Evolutionary conservation across 1,139 yeast species (phyloP).

Genomic region (Magnusiomyces sp.): DNA sequence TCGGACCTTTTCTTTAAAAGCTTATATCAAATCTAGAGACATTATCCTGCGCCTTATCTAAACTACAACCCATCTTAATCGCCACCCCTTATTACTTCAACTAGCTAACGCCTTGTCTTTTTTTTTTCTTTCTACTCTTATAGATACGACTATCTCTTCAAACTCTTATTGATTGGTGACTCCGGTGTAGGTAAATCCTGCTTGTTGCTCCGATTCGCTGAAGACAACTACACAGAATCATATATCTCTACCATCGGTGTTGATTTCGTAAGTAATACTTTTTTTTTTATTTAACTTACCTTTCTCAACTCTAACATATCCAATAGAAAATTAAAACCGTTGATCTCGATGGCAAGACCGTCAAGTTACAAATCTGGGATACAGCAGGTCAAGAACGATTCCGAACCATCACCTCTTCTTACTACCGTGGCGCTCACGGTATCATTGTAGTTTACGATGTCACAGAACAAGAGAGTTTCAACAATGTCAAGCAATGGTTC

Average conservation of each 20-base stretch:
- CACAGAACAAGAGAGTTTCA: constrained; percentile 95
- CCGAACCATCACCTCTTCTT: constrained; percentile 94
- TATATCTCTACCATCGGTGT: constrained; percentile 97
- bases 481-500: constrained; percentile 96
- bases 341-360: constrained; percentile 93
- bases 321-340: constrained; percentile 78
- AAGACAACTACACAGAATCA: constrained; percentile 94
- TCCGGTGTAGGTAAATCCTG: constrained; percentile 98
- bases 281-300: not conserved
- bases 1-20: no score
- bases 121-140: no score
- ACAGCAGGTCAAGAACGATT: constrained; percentile 99
- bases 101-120: no score
- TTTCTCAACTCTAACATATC: not conserved
- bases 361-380: constrained; percentile 97
- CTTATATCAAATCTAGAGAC: no score
- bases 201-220: constrained; percentile 88
- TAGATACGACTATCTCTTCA: constrained; percentile 89
- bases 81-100: no score
- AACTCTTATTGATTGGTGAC: constrained; percentile 89
- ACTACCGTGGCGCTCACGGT: constrained; percentile 98
- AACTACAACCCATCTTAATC: no score
- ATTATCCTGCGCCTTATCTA: no score
- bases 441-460: constrained; percentile 96
- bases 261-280: constrained; percentile 46